Evolutionary conservation across 2,329 filamentous ascomycete species (phyloP).

Genomic region (Fusarium sublunatum): DNA sequence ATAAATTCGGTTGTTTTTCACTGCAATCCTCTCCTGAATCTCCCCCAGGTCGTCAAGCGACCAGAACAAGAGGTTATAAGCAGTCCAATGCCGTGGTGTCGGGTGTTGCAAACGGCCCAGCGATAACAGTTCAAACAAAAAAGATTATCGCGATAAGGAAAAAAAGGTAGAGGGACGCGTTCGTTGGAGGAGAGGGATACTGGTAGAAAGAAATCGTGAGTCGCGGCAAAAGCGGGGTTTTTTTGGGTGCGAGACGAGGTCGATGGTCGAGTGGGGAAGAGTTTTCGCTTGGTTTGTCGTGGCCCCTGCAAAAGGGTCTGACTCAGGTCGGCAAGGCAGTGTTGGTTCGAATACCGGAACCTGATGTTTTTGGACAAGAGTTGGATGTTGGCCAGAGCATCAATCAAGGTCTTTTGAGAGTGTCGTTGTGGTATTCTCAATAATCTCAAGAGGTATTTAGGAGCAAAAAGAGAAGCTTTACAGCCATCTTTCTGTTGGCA

Average conservation of each 20-base stretch:
- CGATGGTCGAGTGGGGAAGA: slow-evolving; percentile 50
- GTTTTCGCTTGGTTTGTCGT: slow-evolving; percentile 24
- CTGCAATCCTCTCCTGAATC: slow-evolving; percentile 7
- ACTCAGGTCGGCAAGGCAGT: slow-evolving; percentile 40
- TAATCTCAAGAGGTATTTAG: not conserved
- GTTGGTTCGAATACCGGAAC: slow-evolving; percentile 43
- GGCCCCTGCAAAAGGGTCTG: slow-evolving; percentile 17
- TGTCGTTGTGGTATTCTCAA: not conserved
- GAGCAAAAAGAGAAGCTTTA: not conserved
- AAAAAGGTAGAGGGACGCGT: slow-evolving; percentile 21
- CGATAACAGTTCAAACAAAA: slow-evolving; percentile 8
- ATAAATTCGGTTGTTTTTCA: slow-evolving; percentile 1
- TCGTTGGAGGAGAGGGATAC: slow-evolving; percentile 26
- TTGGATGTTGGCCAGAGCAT: not conserved
- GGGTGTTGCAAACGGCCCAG: not conserved
- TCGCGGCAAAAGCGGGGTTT: slow-evolving; percentile 40
- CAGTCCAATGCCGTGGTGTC: slow-evolving; percentile 10
- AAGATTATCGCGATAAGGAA: slow-evolving; percentile 36
- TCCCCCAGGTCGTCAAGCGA: slow-evolving; percentile 33
- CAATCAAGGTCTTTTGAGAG: not conserved
- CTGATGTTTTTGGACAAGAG: slow-evolving; percentile 26
- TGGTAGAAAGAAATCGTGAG: slow-evolving; percentile 42
- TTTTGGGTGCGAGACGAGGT: slow-evolving; percentile 23
- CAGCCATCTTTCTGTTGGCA: not conserved
- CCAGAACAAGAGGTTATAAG: slow-evolving; percentile 5